phyloP scores from a whole-genome alignment of 208 protist genomes.

The Acanthamoeba sp. region DNA sequence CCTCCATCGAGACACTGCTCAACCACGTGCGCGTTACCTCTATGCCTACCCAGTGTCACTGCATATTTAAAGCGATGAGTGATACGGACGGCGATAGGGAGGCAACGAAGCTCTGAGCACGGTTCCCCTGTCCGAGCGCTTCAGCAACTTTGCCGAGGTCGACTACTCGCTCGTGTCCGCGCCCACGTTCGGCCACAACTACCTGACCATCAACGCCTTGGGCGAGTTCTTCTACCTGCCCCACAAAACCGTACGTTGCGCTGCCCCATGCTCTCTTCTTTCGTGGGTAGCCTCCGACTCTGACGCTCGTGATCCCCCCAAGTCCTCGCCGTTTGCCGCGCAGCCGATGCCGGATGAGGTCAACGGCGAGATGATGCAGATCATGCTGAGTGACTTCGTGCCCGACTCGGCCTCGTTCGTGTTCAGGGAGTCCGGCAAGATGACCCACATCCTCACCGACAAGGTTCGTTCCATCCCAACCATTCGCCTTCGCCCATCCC shows the following conservation, averaged over 20 bases:
- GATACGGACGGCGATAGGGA: background rate
- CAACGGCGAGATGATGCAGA: conserved; percentile 40
- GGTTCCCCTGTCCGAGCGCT: background rate
- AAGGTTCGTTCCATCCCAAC: background rate
- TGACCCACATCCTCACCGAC: background rate
- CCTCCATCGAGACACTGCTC: background rate
- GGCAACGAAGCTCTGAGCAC: background rate
- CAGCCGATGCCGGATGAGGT: conserved; percentile 33
- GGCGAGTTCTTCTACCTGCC: conserved; percentile 22
- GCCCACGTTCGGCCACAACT: conserved; percentile 24
- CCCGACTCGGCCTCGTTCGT: background rate
- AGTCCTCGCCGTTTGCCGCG: background rate
- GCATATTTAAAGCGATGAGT: too few relatives aligned
- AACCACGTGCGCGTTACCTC: background rate
- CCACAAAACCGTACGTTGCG: background rate
- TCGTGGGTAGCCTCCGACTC: background rate
- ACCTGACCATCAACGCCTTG: conserved; percentile 53
- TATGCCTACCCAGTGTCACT: too few relatives aligned
- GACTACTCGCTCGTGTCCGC: conserved; percentile 38
- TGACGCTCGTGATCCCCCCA: too few relatives aligned
- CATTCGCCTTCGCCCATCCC: background rate
- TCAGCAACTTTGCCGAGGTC: conserved; percentile 5
- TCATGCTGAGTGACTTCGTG: conserved; percentile 15
- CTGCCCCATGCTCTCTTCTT: background rate
- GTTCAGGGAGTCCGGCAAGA: background rate